Conservation (phyloP, 2,329 filamentous ascomycete species). For the Didymella sp. region DNA sequence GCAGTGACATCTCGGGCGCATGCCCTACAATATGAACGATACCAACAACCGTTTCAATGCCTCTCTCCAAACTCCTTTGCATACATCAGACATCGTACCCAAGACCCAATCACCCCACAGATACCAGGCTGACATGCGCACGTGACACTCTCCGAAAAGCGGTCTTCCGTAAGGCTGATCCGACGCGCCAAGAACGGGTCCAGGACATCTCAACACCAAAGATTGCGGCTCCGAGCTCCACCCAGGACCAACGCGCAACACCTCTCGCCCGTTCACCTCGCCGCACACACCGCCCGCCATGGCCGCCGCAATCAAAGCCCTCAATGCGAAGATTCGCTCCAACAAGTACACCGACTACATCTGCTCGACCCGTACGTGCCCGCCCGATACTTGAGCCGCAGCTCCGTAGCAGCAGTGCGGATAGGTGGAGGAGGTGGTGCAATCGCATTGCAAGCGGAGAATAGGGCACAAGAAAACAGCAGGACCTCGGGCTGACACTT, state of each 20-base stretch:
- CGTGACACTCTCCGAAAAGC: constrained; percentile 24
- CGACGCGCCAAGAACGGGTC: constrained; percentile 2
- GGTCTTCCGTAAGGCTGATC: constrained; percentile 7
- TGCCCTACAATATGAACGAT: constrained; percentile 9
- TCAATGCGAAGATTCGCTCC: constrained; percentile 61
- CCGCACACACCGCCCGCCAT: constrained; percentile 44
- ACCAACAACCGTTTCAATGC: background rate
- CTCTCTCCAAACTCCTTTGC: background rate
- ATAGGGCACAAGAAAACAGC: background rate
- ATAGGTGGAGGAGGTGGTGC: too few species aligned
- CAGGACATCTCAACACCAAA: constrained; percentile 11
- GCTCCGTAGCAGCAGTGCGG: too few species aligned
- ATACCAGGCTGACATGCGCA: constrained; percentile 7
- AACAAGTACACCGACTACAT: constrained; percentile 60
- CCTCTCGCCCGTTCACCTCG: background rate
- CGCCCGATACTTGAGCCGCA: too few species aligned
- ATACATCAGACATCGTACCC: background rate
- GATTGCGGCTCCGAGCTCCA: constrained; percentile 17
- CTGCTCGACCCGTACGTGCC: constrained; percentile 60
- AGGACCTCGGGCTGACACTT: background rate
- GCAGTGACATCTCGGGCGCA: constrained; percentile 1
- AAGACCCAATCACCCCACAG: background rate
- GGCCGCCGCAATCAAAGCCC: constrained; percentile 61
- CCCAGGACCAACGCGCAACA: constrained; percentile 11
- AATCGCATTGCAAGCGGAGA: background rate